A percentile compares a stretch with the other conserved stretches of the same genome.
Evolutionary conservation across 768 basidiomycete genomes (phyloP).

Genomic region (Termitomyces sp.): DNA sequence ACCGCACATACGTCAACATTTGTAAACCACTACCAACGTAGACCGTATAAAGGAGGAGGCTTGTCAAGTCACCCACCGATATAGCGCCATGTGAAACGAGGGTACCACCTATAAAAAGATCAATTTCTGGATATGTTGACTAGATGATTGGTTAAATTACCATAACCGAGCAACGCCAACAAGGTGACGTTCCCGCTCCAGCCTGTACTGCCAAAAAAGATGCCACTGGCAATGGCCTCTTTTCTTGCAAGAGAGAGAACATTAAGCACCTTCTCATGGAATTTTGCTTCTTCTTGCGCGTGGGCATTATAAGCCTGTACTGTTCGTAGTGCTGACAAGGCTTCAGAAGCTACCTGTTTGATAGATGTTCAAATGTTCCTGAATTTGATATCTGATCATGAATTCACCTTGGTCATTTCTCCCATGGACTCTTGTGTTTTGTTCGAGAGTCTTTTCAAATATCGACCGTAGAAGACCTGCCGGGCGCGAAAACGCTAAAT

Average conservation of each 20-base stretch:
- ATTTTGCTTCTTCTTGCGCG: constrained; percentile 71
- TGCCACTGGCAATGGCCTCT: constrained; percentile 85
- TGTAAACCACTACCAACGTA: constrained; percentile 81
- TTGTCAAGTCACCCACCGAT: constrained; percentile 88
- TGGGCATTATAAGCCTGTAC: constrained; percentile 90
- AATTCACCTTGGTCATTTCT: constrained; percentile 79
- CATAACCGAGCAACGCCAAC: constrained; percentile 86
- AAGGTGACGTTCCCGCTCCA: constrained; percentile 94
- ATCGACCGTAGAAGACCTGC: constrained; percentile 93
- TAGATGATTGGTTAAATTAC: constrained; percentile 27
- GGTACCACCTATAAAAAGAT: constrained; percentile 60
- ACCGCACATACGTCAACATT: constrained; percentile 61
- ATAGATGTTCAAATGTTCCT: neutral
- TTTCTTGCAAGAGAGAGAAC: constrained; percentile 76
- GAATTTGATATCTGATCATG: constrained; percentile 5
- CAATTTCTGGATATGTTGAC: neutral
- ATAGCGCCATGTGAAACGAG: constrained; percentile 86
- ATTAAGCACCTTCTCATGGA: constrained; percentile 54
- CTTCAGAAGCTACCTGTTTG: constrained; percentile 77
- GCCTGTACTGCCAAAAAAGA: constrained; percentile 90
- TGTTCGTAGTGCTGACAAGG: constrained; percentile 80
- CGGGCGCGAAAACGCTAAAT: neutral
- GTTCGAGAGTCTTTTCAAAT: constrained; percentile 87
- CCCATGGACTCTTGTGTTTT: constrained; percentile 93
- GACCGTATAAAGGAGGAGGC: constrained; percentile 84